phyloP scores from a whole-genome alignment of 768 basidiomycete species.

The Rhodotorula diobovata region DNA sequence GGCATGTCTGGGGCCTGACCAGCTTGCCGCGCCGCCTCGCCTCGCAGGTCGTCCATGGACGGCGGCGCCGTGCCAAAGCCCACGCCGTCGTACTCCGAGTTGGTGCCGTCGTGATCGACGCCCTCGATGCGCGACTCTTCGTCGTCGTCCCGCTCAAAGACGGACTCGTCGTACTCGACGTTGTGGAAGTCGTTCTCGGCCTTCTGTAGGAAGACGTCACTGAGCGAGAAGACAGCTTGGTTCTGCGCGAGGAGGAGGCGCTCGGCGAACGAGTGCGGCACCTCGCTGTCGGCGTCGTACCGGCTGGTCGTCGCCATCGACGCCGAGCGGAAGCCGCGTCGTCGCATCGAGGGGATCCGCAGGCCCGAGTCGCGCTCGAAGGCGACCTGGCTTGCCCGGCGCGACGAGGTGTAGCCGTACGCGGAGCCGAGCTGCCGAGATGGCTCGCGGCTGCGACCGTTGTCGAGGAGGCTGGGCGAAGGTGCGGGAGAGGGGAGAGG shows the following conservation, averaged over 20 bases:
- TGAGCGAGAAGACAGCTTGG: slow-evolving; percentile 86
- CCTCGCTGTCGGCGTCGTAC: slow-evolving; percentile 42
- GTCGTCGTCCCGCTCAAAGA: slow-evolving; percentile 41
- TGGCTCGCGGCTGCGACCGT: slow-evolving; percentile 6
- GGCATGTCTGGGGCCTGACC: background rate
- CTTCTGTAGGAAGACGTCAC: slow-evolving; percentile 94
- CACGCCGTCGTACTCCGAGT: slow-evolving; percentile 31
- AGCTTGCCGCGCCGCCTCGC: slow-evolving; percentile 26
- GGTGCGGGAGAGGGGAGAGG: slow-evolving; percentile 18
- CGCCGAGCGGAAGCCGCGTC: slow-evolving; percentile 15
- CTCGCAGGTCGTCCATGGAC: slow-evolving; percentile 40
- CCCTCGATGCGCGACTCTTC: slow-evolving; percentile 44
- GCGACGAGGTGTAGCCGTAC: slow-evolving; percentile 36
- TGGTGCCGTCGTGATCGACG: slow-evolving; percentile 13
- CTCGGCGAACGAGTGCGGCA: slow-evolving; percentile 61
- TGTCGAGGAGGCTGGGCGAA: slow-evolving; percentile 21
- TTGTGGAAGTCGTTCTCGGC: slow-evolving; percentile 49
- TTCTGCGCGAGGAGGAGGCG: slow-evolving; percentile 69
- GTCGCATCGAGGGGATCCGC: slow-evolving; percentile 32
- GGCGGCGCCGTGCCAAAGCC: slow-evolving; percentile 37
- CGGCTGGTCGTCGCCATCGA: slow-evolving; percentile 37
- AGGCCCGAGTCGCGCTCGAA: slow-evolving; percentile 15
- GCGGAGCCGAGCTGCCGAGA: slow-evolving; percentile 32
- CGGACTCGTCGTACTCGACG: slow-evolving; percentile 33
- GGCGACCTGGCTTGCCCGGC: background rate